These are phyloP conservation scores for Aspergillus coremiiformis DNA, from an alignment of 495 filamentous ascomycete genomes.

Conservation along the genomic window DNA sequence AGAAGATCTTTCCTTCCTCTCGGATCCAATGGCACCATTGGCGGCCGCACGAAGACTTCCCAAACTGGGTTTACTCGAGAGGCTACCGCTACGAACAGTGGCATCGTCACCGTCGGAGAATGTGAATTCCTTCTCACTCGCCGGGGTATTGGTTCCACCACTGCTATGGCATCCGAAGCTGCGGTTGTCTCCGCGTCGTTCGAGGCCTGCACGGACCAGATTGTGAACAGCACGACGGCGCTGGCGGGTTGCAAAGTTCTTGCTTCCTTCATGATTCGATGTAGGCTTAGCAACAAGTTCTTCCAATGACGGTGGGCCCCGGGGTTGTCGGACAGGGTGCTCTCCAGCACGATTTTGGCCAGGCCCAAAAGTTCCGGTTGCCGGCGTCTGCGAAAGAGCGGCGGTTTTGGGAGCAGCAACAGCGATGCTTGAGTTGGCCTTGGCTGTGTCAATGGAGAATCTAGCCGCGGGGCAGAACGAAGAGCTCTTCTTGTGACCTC, in stretches of 20 bases:
- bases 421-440: conserved; percentile 41
- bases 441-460: conserved; percentile 50
- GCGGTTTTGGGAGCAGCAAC: conserved; percentile 65
- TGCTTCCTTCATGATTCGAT: conserved; percentile 90
- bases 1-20: conserved; percentile 59
- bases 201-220: conserved; percentile 81
- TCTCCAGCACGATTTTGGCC: conserved; percentile 89
- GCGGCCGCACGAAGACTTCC: conserved; percentile 73
- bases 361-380: conserved; percentile 84
- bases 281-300: conserved; percentile 88
- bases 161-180: conserved; percentile 53
- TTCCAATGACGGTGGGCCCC: conserved; percentile 85
- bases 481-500: conserved; percentile 84
- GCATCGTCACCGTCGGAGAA: conserved; percentile 82
- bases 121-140: conserved; percentile 76
- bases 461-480: conserved; percentile 63
- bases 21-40: conserved; percentile 79
- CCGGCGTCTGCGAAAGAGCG: conserved; percentile 70
- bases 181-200: conserved; percentile 64
- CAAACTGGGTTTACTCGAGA: conserved; percentile 70
- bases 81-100: conserved; percentile 69
- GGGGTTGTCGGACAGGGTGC: conserved; percentile 88
- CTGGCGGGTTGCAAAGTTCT: conserved; percentile 94
- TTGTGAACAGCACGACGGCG: conserved; percentile 88
- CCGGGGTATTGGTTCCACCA: conserved; percentile 76